A percentile compares a stretch with the other conserved stretches of the same genome.
phyloP scores from a whole-genome alignment of 495 filamentous ascomycete species.

The Hypoxylon fuscum region DNA sequence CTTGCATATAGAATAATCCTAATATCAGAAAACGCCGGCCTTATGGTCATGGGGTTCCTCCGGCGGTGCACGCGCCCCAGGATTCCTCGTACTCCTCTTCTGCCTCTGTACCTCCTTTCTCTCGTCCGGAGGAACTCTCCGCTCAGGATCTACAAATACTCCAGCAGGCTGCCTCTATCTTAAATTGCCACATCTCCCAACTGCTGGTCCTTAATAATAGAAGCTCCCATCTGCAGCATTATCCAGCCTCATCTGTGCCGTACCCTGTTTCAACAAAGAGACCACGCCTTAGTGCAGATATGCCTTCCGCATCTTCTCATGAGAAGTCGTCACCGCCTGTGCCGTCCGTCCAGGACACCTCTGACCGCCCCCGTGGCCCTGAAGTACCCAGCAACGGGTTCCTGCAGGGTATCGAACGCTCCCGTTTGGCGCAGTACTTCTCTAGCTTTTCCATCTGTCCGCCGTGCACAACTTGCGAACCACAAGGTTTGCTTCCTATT shows the following conservation, averaged over 20 bases:
- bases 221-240: slow-evolving; percentile 35
- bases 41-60: slow-evolving; percentile 52
- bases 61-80: slow-evolving; percentile 51
- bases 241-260: slow-evolving; percentile 23
- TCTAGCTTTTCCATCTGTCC: slow-evolving; percentile 50
- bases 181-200: slow-evolving; percentile 41
- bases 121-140: slow-evolving; percentile 44
- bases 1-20: slow-evolving; percentile 57
- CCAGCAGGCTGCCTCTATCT: slow-evolving; percentile 43
- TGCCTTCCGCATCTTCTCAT: slow-evolving; percentile 39
- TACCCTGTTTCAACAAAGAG: slow-evolving; percentile 46
- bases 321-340: slow-evolving; percentile 50
- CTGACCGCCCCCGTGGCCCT: slow-evolving; percentile 33
- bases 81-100: slow-evolving; percentile 45
- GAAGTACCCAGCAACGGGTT: slow-evolving; percentile 33
- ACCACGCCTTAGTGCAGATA: slow-evolving; percentile 47
- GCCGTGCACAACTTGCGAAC: slow-evolving; percentile 51
- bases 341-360: slow-evolving; percentile 36
- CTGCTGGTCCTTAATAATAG: slow-evolving; percentile 45
- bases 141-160: slow-evolving; percentile 52
- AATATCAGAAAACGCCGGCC: slow-evolving; percentile 60
- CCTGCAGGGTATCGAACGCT: slow-evolving; percentile 43
- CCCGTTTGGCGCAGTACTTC: slow-evolving; percentile 51
- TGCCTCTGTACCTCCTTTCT: slow-evolving; percentile 39
- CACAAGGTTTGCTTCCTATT: slow-evolving; percentile 45